Conservation (phyloP, 208 protist species). For the Spongospora subterranea region DNA sequence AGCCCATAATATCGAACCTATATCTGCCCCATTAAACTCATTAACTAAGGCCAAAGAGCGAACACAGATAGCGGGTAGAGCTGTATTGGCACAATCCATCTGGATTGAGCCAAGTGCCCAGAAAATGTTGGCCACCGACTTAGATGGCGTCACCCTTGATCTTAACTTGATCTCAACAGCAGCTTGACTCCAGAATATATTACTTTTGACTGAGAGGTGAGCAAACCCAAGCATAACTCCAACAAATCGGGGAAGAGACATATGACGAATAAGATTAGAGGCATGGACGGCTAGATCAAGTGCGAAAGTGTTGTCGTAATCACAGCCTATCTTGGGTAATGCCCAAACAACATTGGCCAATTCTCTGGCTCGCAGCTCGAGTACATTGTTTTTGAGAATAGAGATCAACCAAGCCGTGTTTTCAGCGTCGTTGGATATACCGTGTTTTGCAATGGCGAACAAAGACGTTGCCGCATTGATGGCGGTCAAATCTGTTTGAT, state of each 20-base stretch:
- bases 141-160: background rate
- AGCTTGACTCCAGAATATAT: constrained; percentile 2
- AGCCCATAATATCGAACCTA: constrained; percentile 6
- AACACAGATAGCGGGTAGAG: background rate
- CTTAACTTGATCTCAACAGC: background rate
- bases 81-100: background rate
- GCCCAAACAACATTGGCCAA: constrained; percentile 39
- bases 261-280: background rate
- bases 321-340: background rate
- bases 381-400: background rate
- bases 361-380: background rate
- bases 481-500: background rate
- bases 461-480: constrained; percentile 4
- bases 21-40: background rate
- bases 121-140: constrained; percentile 5
- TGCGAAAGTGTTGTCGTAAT: background rate
- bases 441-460: background rate
- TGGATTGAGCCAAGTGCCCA: constrained; percentile 18
- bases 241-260: background rate
- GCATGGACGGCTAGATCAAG: background rate
- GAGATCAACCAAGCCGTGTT: background rate
- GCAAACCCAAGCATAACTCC: background rate
- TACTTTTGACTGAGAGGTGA: background rate
- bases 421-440: background rate
- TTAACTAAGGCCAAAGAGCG: too few species aligned